Evolutionary conservation across 2,329 filamentous ascomycete species (phyloP).

Genomic region (Triangularia verruculosa): DNA sequence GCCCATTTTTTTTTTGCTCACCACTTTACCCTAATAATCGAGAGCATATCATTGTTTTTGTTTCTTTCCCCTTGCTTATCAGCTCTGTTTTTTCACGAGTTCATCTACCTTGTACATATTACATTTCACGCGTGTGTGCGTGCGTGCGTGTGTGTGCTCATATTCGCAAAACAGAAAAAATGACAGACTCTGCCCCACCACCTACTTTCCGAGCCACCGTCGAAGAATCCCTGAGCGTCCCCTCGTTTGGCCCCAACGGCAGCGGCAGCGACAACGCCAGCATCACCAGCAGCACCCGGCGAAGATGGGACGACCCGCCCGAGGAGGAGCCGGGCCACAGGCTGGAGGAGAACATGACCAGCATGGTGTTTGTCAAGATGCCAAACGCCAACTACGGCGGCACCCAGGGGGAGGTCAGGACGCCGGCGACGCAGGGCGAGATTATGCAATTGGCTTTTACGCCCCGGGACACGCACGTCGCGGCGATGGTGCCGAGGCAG

Average conservation of each 20-base stretch:
- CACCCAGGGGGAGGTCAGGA: neutral
- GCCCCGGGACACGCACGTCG: conserved; percentile 13
- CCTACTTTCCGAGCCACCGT: conserved; percentile 11
- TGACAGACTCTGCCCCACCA: conserved; percentile 1
- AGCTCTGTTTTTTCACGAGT: neutral
- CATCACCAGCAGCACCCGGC: conserved; percentile 8
- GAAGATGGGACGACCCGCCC: conserved; percentile 28
- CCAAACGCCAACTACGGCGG: neutral
- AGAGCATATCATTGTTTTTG: neutral
- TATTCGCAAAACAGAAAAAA: neutral
- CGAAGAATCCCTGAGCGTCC: conserved; percentile 9
- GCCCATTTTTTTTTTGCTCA: neutral
- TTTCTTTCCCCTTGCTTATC: neutral
- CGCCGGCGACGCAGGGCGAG: conserved; percentile 7
- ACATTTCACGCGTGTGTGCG: neutral
- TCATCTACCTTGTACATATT: neutral
- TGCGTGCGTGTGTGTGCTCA: no score
- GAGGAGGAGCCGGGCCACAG: conserved; percentile 13
- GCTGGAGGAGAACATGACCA: conserved; percentile 15
- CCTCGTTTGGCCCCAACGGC: neutral
- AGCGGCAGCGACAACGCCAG: conserved; percentile 5
- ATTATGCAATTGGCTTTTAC: conserved; percentile 17
- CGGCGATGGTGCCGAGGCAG: neutral
- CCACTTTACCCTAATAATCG: neutral
- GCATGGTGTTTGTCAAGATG: conserved; percentile 20